Evolutionary conservation across 1,284 basidiomycete genomes (phyloP), one percentile per base, ranked within the genome.

Genomic region (Boletus sp.): DNA sequence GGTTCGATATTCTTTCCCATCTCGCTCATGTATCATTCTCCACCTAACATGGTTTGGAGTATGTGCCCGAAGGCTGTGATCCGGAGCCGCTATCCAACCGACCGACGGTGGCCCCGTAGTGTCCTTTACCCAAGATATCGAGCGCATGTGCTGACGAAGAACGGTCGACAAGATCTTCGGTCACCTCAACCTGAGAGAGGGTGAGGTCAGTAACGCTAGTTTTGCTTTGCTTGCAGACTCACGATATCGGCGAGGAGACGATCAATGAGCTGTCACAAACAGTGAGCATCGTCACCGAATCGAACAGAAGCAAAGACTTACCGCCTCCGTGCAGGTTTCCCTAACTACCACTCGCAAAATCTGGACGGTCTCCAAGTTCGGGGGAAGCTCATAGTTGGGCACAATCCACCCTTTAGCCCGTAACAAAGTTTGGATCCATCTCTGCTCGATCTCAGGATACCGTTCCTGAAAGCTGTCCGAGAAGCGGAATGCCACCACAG

Each of bases 401-500:
- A 93, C 88, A 57, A 93, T 91, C 85, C 90, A 93, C 53, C 88
- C 86, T 64, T 83, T 88, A 13, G 77, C 72, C 41, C 91, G 75
- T 22, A 94, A 70, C 2, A 91, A 72, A 0, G 79, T 84, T 62
- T 97, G 94, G 35, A 97, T 82, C 91, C 92, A 95, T 52, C 79
- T 80, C 69, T 97, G 94, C 66, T 94, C 75, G 38, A 93, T 62
- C 25, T 85, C 75, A 0, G 91, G 90, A 61, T 91, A 68, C 49
- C 84, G 66, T 53, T 75, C 46, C 64, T 82, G 76, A 73, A 91
- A 88, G 13, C 75, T 70, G 61, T 96, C 85, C 1, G 86, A 85
- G 75, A 96, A 94, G 42, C 83, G 78, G 84, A 98, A 98, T 0
- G 91, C 74, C 0, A 97, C 91, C 13, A 97, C 94, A 4, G 94